Percentiles rank a stretch among this genome's conserved stretches.
Conservation (phyloP, 1,284 basidiomycete species). For the Ganoderma multipileum region DNA sequence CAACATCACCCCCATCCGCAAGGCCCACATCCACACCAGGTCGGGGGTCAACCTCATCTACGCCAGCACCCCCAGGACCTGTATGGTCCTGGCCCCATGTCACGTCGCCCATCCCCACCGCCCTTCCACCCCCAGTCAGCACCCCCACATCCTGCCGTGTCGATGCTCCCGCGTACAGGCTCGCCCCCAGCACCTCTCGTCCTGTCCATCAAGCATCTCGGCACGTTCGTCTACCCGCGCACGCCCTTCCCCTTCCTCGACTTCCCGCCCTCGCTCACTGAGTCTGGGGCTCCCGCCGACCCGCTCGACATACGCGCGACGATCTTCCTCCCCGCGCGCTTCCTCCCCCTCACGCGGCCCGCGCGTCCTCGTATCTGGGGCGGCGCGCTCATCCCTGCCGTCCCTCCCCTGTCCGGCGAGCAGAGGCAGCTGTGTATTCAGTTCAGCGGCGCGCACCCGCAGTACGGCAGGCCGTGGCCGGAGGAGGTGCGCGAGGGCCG, state of each 20-base stretch:
- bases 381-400: slow-evolving; percentile 57
- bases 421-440: slow-evolving; percentile 38
- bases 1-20: slow-evolving; percentile 27
- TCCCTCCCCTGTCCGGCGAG: slow-evolving; percentile 41
- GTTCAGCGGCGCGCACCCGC: slow-evolving; percentile 33
- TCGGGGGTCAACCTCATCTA: slow-evolving; percentile 32
- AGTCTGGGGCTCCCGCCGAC: slow-evolving; percentile 35
- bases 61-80: slow-evolving; percentile 31
- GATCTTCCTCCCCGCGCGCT: slow-evolving; percentile 63
- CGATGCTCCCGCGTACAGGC: slow-evolving; percentile 29
- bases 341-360: slow-evolving; percentile 60
- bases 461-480: slow-evolving; percentile 34
- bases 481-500: slow-evolving; percentile 43
- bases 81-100: slow-evolving; percentile 20
- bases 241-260: slow-evolving; percentile 51
- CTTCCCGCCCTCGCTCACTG: slow-evolving; percentile 35
- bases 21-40: slow-evolving; percentile 23
- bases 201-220: slow-evolving; percentile 55
- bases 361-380: slow-evolving; percentile 68
- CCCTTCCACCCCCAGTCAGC: slow-evolving; percentile 18
- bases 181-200: slow-evolving; percentile 28
- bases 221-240: slow-evolving; percentile 58
- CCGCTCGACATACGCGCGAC: slow-evolving; percentile 64
- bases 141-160: slow-evolving; percentile 14
- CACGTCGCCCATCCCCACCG: slow-evolving; percentile 29